A percentile compares a stretch with the other conserved stretches of the same genome.
These are phyloP conservation scores for Cylindrotheca fusiformis DNA, from an alignment of 108 stramenopile genomes.

Conservation along the genomic window DNA sequence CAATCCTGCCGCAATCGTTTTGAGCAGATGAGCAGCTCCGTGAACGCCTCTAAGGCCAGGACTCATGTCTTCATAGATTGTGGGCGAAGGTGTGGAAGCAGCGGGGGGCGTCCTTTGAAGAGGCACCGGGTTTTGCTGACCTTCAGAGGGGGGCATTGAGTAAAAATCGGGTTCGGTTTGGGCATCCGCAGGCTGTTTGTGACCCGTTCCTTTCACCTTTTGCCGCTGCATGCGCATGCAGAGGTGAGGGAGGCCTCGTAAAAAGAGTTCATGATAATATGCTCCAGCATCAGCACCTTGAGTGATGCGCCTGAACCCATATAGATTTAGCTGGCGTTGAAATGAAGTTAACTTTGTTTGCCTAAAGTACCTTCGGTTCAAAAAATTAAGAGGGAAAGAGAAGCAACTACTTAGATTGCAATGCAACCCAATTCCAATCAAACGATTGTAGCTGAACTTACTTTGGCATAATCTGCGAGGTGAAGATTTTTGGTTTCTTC, in stretches of 20 bases:
- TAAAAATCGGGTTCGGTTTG: constrained; percentile 86
- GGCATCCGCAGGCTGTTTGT: constrained; percentile 85
- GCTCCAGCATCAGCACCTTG: constrained; percentile 84
- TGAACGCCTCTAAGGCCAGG: constrained; percentile 40
- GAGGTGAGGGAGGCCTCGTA: constrained; percentile 72
- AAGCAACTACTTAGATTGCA: constrained; percentile 28
- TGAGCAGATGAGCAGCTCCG: constrained; percentile 48
- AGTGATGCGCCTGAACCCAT: constrained; percentile 89
- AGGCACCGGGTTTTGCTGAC: background rate
- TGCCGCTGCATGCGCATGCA: constrained; percentile 77
- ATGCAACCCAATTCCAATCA: constrained; percentile 4
- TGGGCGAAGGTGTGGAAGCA: background rate
- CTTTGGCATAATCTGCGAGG: constrained; percentile 80
- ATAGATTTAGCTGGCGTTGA: constrained; percentile 87
- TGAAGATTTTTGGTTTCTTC: constrained; percentile 80
- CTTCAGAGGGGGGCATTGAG: constrained; percentile 46
- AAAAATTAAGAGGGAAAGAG: background rate
- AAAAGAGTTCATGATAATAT: constrained; percentile 85
- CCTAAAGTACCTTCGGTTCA: constrained; percentile 60
- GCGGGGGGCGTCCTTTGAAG: background rate
- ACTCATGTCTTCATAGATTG: constrained; percentile 15
- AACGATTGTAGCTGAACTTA: constrained; percentile 19
- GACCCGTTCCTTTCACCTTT: constrained; percentile 88
- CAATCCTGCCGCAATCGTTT: constrained; percentile 33
- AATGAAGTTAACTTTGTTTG: constrained; percentile 85